Percentiles rank a stretch among this genome's conserved stretches.
phyloP scores from a whole-genome alignment of 106 monocot species.

The Acanthochlamys bracteata region DNA sequence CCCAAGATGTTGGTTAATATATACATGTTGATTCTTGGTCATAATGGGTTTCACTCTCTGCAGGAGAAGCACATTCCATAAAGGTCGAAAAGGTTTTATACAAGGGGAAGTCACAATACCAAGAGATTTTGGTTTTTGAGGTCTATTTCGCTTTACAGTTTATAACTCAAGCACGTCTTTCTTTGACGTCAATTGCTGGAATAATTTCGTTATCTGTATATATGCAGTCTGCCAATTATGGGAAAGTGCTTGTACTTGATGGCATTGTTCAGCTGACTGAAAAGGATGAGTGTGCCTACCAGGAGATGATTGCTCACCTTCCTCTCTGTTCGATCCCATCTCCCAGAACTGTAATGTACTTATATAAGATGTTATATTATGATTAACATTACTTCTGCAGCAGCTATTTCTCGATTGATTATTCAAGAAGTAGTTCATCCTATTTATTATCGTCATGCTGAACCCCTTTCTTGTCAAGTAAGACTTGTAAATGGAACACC shows the following conservation, averaged over 20 bases:
- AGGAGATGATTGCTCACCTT: conserved; percentile 98
- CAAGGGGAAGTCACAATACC: not conserved
- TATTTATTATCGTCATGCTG: too few relatives aligned
- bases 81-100: not conserved
- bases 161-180: too few relatives aligned
- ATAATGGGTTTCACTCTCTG: too few relatives aligned
- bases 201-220: too few relatives aligned
- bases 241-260: conserved; percentile 95
- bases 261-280: conserved; percentile 96
- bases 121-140: not conserved
- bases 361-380: not conserved
- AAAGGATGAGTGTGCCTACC: conserved; percentile 97
- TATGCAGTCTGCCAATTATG: conserved; percentile 79
- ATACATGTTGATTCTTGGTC: too few relatives aligned
- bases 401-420: too few relatives aligned
- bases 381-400: too few relatives aligned
- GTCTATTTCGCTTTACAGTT: not conserved
- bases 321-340: conserved; percentile 92
- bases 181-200: too few relatives aligned
- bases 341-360: conserved; percentile 68
- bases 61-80: not conserved
- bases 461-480: too few relatives aligned
- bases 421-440: too few relatives aligned
- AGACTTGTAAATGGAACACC: too few relatives aligned
- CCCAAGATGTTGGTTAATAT: too few relatives aligned